These are phyloP conservation scores for Fusarium verticillioides DNA, from an alignment of 2,329 filamentous ascomycete species.

Conservation along the genomic window DNA sequence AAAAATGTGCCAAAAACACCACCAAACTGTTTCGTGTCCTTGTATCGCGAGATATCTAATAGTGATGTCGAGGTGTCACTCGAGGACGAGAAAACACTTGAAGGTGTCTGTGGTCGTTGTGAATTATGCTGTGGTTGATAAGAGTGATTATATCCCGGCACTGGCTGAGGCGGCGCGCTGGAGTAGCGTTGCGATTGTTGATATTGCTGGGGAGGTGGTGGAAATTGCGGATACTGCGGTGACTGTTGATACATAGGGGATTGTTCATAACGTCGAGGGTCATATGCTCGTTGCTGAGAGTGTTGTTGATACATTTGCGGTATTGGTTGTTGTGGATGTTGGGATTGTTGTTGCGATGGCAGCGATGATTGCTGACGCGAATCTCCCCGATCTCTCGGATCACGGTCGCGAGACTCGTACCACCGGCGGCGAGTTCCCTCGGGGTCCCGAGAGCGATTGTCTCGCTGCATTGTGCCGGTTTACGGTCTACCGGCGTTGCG, in stretches of 20 bases:
- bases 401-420: conserved; percentile 49
- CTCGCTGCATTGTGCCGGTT: conserved; percentile 62
- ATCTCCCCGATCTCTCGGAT: conserved; percentile 46
- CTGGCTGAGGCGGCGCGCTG: conserved; percentile 34
- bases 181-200: conserved; percentile 33
- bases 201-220: conserved; percentile 27
- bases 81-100: conserved; percentile 54
- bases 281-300: conserved; percentile 26
- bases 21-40: conserved; percentile 58
- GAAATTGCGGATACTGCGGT: conserved; percentile 32
- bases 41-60: conserved; percentile 72
- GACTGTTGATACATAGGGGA: conserved; percentile 36
- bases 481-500: conserved; percentile 39
- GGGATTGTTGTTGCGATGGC: conserved; percentile 31
- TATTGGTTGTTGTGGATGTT: conserved; percentile 27
- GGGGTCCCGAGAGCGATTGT: conserved; percentile 66
- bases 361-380: conserved; percentile 36
- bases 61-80: conserved; percentile 69
- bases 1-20: conserved; percentile 73
- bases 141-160: conserved; percentile 30
- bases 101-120: conserved; percentile 47
- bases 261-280: conserved; percentile 36
- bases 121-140: conserved; percentile 31
- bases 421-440: conserved; percentile 65
- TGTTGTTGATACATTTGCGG: conserved; percentile 33